These are phyloP conservation scores for Corchorus olitorius DNA, from an alignment of 345 rosid species.

Conservation along the genomic window DNA sequence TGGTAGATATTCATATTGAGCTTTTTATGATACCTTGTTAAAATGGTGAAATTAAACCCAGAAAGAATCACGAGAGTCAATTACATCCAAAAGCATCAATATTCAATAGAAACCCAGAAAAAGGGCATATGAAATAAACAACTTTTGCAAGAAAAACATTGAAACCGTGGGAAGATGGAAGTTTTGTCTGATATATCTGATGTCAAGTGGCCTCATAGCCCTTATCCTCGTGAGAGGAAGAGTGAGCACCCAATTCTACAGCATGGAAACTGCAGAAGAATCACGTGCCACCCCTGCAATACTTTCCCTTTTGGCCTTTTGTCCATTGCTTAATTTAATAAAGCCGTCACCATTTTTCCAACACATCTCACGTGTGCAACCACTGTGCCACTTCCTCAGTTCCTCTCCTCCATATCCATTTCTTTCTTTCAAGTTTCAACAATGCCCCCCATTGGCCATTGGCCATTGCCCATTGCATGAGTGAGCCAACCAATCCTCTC, in stretches of 20 bases:
- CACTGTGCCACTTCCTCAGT: neutral
- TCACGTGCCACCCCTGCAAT: neutral
- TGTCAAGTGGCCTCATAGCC: too few species aligned
- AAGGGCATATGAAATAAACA: too few species aligned
- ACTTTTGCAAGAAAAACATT: too few species aligned
- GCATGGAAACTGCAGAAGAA: neutral
- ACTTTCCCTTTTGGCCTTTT: neutral
- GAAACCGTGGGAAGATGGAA: too few species aligned
- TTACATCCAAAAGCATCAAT: too few species aligned
- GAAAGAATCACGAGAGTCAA: too few species aligned
- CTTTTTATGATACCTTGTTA: too few species aligned
- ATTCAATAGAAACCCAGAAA: too few species aligned
- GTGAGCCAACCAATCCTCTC: neutral
- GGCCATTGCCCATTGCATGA: neutral
- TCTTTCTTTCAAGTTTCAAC: neutral
- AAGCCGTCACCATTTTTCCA: neutral
- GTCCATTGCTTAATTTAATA: neutral
- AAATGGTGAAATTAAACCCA: too few species aligned
- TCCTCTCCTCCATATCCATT: neutral
- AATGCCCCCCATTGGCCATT: too few species aligned
- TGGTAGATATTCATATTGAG: too few species aligned
- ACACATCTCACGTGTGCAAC: constrained; percentile 5
- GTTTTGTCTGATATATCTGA: too few species aligned
- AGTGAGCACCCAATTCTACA: neutral
- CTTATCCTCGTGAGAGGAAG: neutral